Conservation (phyloP, 2,329 filamentous ascomycete species). For the Diaporthe ilicicola region DNA sequence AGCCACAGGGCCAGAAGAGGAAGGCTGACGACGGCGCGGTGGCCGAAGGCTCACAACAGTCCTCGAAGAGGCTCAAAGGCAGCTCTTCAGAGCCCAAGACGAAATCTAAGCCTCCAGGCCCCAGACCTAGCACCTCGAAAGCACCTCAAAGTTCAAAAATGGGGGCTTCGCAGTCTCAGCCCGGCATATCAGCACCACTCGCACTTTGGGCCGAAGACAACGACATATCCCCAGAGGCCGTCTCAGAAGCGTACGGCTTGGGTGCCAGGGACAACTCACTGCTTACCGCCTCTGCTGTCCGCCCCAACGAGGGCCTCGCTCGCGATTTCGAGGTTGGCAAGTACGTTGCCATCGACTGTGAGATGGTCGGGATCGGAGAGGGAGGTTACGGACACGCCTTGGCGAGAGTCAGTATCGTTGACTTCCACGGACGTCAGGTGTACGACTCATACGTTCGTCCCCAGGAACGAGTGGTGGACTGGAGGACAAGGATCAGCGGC, state of each 20-base stretch:
- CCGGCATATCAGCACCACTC: constrained; percentile 60
- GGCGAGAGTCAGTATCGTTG: constrained; percentile 88
- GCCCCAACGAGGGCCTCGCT: constrained; percentile 71
- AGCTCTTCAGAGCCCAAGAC: constrained; percentile 19
- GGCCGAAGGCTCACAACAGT: constrained; percentile 35
- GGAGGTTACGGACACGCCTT: constrained; percentile 77
- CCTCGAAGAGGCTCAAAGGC: constrained; percentile 43
- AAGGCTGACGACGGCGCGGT: constrained; percentile 46
- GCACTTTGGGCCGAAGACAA: constrained; percentile 69
- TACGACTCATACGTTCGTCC: constrained; percentile 94
- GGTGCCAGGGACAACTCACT: constrained; percentile 59
- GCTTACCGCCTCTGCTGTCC: constrained; percentile 56
- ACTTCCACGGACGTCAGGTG: constrained; percentile 90
- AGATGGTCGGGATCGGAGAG: constrained; percentile 92
- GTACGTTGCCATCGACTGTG: constrained; percentile 93
- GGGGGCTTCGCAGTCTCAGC: constrained; percentile 62
- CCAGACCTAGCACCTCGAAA: constrained; percentile 34
- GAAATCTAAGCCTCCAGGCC: constrained; percentile 28
- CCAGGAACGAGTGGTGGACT: constrained; percentile 83
- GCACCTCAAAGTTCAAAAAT: constrained; percentile 48
- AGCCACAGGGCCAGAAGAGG: constrained; percentile 51
- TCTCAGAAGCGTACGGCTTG: constrained; percentile 70
- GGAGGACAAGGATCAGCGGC: constrained; percentile 87
- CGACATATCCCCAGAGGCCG: constrained; percentile 65
- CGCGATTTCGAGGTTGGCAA: constrained; percentile 77